These are phyloP conservation scores for Agaricus subrufescens DNA, from an alignment of 768 basidiomycete species.

Conservation along the genomic window DNA sequence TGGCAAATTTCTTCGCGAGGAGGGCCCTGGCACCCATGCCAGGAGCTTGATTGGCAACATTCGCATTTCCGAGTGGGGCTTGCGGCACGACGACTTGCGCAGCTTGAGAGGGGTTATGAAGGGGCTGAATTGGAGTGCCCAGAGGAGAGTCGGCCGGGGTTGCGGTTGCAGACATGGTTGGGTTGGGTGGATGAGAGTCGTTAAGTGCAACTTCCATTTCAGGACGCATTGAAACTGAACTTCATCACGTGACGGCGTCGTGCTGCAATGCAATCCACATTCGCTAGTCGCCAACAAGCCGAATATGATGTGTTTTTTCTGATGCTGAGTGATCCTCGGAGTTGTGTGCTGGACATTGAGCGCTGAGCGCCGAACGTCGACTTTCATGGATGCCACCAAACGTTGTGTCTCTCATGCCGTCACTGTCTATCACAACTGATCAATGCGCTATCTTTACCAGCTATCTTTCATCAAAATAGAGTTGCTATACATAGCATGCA, in stretches of 20 bases:
- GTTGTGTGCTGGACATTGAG: background rate
- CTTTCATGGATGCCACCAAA: no score
- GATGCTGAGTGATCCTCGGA: no score
- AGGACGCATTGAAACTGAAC: constrained; percentile 15
- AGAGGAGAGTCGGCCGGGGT: constrained; percentile 67
- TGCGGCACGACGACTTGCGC: constrained; percentile 76
- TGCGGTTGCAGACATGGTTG: constrained; percentile 47
- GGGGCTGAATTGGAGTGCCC: constrained; percentile 63
- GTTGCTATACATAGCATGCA: no score
- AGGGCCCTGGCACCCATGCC: constrained; percentile 90
- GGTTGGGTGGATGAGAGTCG: background rate
- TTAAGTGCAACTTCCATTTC: constrained; percentile 2
- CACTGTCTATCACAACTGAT: no score
- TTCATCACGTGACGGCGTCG: constrained; percentile 15
- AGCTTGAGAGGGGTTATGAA: constrained; percentile 82
- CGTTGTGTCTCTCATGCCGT: no score
- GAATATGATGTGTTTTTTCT: no score
- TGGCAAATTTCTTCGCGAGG: constrained; percentile 90
- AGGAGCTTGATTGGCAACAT: constrained; percentile 50
- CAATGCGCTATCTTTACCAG: no score
- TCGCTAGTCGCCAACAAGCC: background rate
- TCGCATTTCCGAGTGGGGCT: constrained; percentile 73
- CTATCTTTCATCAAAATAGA: no score
- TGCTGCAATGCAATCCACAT: background rate
- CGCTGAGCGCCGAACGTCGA: background rate